Evolutionary conservation across 345 rosid species (phyloP).

Genomic region (Citrus australasica): DNA sequence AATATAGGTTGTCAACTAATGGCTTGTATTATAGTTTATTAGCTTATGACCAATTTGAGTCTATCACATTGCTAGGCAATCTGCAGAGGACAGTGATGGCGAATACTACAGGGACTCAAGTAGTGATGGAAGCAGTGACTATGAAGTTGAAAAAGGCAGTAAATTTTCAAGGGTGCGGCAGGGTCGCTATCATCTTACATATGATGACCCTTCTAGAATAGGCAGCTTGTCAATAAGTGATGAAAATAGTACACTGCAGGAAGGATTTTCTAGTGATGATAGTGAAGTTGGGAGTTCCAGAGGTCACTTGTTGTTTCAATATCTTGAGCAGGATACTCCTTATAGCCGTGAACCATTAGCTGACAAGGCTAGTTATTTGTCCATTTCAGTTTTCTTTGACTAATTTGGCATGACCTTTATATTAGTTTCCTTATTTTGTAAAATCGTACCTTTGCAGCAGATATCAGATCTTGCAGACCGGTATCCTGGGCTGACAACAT

Average conservation of each 20-base stretch:
- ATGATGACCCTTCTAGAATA: slow-evolving; percentile 14
- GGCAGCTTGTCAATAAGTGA: slow-evolving; percentile 25
- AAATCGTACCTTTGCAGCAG: slow-evolving; percentile 14
- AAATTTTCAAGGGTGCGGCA: slow-evolving; percentile 6
- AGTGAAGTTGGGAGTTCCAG: slow-evolving; percentile 20
- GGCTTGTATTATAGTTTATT: slow-evolving; percentile 4
- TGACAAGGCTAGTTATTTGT: slow-evolving; percentile 27
- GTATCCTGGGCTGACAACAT: slow-evolving; percentile 25
- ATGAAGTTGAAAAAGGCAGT: slow-evolving; percentile 28
- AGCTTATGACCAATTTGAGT: slow-evolving; percentile 1
- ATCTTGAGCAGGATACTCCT: slow-evolving; percentile 31
- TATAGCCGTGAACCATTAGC: slow-evolving; percentile 35
- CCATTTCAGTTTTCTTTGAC: slow-evolving; percentile 9
- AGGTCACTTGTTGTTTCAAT: slow-evolving; percentile 26
- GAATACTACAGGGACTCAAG: slow-evolving; percentile 42
- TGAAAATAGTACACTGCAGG: slow-evolving; percentile 16
- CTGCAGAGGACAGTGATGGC: slow-evolving; percentile 29
- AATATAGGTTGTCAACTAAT: not conserved
- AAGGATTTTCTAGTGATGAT: slow-evolving; percentile 35
- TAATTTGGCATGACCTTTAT: slow-evolving; percentile 7
- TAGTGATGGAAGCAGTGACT: slow-evolving; percentile 52
- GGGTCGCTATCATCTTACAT: slow-evolving; percentile 2
- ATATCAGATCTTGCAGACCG: slow-evolving; percentile 22
- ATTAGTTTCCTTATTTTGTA: not conserved
- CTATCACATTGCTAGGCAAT: slow-evolving; percentile 16